Conservation (phyloP, 2,329 filamentous ascomycete species). For the Colletotrichum sojae region DNA sequence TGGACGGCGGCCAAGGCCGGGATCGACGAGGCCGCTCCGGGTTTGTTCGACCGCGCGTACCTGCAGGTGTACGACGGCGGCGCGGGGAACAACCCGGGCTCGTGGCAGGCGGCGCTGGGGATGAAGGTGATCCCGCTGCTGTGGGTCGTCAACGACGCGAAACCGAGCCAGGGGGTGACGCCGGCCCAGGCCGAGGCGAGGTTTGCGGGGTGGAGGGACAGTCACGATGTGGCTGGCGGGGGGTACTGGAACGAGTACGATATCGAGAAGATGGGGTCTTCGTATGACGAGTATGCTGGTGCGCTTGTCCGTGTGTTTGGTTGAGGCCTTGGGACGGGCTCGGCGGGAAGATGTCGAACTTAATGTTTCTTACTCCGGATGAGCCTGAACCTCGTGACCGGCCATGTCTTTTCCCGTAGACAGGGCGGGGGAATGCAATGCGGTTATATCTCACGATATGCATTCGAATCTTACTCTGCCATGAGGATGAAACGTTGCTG, state of each 20-base stretch:
- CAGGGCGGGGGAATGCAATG: too few relatives aligned
- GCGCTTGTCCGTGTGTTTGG: constrained; percentile 47
- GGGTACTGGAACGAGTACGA: constrained; percentile 64
- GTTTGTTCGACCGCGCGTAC: constrained; percentile 57
- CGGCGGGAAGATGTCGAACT: too few relatives aligned
- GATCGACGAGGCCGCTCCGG: constrained; percentile 46
- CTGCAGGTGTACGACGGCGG: constrained; percentile 63
- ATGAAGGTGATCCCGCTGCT: constrained; percentile 59
- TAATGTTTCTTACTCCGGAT: too few relatives aligned
- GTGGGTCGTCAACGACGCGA: constrained; percentile 63
- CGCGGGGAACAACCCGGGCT: constrained; percentile 55
- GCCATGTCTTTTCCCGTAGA: too few relatives aligned
- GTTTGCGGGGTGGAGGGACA: constrained; percentile 52
- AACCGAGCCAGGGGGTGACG: constrained; percentile 56
- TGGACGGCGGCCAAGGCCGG: constrained; percentile 52
- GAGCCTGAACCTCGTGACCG: too few relatives aligned
- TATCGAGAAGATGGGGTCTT: constrained; percentile 59
- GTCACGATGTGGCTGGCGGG: constrained; percentile 52
- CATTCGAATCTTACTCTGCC: too few relatives aligned
- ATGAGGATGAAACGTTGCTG: too few relatives aligned
- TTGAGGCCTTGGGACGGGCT: neutral
- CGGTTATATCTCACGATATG: too few relatives aligned
- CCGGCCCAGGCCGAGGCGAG: constrained; percentile 52
- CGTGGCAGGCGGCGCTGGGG: constrained; percentile 54
- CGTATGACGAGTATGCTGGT: constrained; percentile 52